A percentile compares a stretch with the other conserved stretches of the same genome.
phyloP scores from a whole-genome alignment of 306 rosid species.

The Quercus mongolica region DNA sequence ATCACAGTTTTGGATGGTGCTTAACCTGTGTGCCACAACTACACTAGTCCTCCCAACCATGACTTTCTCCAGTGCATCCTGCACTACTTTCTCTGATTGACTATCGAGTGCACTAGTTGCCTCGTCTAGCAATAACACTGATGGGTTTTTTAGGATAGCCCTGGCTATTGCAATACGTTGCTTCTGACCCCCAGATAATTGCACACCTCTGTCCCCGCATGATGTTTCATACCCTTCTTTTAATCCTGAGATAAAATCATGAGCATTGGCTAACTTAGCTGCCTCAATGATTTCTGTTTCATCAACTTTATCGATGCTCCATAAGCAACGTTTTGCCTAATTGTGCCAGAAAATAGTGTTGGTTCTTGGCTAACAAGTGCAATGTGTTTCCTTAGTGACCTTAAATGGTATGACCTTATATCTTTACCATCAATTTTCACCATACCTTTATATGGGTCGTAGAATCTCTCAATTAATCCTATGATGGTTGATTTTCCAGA shows the following conservation, averaged over 20 bases:
- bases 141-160: conserved; percentile 72
- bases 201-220: conserved; percentile 86
- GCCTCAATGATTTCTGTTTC: conserved; percentile 71
- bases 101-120: conserved; percentile 90
- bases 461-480: conserved; percentile 76
- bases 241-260: conserved; percentile 64
- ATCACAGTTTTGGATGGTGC: conserved; percentile 75
- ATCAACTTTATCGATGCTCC: conserved; percentile 35
- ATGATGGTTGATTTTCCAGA: conserved; percentile 87
- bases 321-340: conserved; percentile 65
- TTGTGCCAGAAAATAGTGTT: conserved; percentile 62
- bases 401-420: conserved; percentile 48
- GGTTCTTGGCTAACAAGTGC: conserved; percentile 94
- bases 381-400: conserved; percentile 60
- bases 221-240: conserved; percentile 70
- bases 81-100: conserved; percentile 76
- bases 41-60: conserved; percentile 95
- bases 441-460: conserved; percentile 60
- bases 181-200: conserved; percentile 87
- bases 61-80: conserved; percentile 69
- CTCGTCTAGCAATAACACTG: conserved; percentile 66
- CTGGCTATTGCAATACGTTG: conserved; percentile 87
- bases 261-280: conserved; percentile 78
- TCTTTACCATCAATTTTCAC: conserved; percentile 66
- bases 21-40: conserved; percentile 90